Conservation (phyloP, 139 green algal genomes). For the Chlamydomonas incerta region DNA sequence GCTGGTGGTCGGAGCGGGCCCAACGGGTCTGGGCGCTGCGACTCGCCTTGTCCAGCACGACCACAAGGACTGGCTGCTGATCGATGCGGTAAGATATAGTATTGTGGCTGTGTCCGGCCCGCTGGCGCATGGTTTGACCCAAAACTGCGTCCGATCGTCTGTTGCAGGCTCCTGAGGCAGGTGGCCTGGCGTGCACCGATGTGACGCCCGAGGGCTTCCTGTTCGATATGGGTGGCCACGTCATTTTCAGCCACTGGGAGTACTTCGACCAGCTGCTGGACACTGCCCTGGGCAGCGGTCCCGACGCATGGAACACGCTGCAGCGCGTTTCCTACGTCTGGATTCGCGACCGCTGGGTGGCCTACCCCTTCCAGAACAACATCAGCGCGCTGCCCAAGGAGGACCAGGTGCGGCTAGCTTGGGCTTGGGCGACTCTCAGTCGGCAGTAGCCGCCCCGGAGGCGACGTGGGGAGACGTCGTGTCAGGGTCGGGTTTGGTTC, state of each 20-base stretch:
- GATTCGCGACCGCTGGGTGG: conserved; percentile 84
- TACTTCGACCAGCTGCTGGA: conserved; percentile 90
- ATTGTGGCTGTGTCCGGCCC: too few relatives aligned
- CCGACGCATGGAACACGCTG: conserved; percentile 87
- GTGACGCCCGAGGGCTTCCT: conserved; percentile 90
- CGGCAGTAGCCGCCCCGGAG: too few relatives aligned
- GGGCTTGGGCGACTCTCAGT: too few relatives aligned
- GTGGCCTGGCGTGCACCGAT: conserved; percentile 91
- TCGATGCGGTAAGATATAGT: conserved; percentile 75
- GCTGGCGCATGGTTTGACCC: too few relatives aligned
- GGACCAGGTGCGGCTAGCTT: conserved; percentile 74
- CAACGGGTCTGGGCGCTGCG: conserved; percentile 89
- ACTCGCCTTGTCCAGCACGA: conserved; percentile 89
- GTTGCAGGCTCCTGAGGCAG: conserved; percentile 70
- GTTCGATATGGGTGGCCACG: conserved; percentile 96
- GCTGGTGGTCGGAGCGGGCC: conserved; percentile 86
- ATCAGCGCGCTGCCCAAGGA: conserved; percentile 86
- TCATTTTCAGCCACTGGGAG: conserved; percentile 94
- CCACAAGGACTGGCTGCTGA: conserved; percentile 81
- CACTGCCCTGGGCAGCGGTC: conserved; percentile 58
- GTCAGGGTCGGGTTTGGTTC: too few relatives aligned
- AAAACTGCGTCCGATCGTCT: not conserved
- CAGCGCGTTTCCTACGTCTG: conserved; percentile 91
- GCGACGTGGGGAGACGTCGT: too few relatives aligned
- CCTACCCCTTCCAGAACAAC: conserved; percentile 96